Conservation (phyloP, 345 rosid genomes). For the Acer saccharum region DNA sequence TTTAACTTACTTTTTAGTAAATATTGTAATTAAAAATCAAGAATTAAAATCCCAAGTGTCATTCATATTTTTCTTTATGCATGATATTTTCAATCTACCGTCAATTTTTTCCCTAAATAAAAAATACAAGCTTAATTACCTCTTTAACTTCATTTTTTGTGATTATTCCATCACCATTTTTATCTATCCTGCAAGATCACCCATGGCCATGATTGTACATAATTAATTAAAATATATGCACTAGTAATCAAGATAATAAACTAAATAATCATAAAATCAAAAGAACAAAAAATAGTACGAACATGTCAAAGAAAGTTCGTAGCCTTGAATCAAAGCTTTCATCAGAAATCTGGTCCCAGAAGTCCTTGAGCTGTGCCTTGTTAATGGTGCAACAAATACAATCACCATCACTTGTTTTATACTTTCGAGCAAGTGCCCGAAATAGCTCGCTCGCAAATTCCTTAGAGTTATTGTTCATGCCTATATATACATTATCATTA, state of each 20-base stretch:
- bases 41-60: too few relatives aligned
- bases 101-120: too few relatives aligned
- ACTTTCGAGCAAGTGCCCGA: slow-evolving; percentile 68
- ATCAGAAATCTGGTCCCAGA: slow-evolving; percentile 81
- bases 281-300: background rate
- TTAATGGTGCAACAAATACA: slow-evolving; percentile 35
- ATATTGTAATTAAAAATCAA: too few relatives aligned
- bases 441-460: slow-evolving; percentile 83
- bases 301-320: slow-evolving; percentile 91
- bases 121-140: slow-evolving; percentile 34
- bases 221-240: background rate
- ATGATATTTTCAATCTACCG: too few relatives aligned
- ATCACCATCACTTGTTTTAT: slow-evolving; percentile 59
- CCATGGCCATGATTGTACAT: too few relatives aligned
- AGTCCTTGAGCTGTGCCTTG: slow-evolving; percentile 60
- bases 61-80: too few relatives aligned
- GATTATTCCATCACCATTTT: slow-evolving; percentile 80
- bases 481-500: slow-evolving; percentile 29
- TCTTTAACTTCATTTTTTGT: slow-evolving; percentile 83
- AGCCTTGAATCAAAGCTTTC: slow-evolving; percentile 92
- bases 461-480: slow-evolving; percentile 88
- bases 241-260: background rate
- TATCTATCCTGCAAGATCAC: slow-evolving; percentile 59
- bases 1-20: too few relatives aligned
- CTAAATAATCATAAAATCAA: too few relatives aligned